Evolutionary conservation across 306 rosid species (phyloP), one percentile per base, ranked within the genome.

Genomic region (Cicer arietinum): DNA sequence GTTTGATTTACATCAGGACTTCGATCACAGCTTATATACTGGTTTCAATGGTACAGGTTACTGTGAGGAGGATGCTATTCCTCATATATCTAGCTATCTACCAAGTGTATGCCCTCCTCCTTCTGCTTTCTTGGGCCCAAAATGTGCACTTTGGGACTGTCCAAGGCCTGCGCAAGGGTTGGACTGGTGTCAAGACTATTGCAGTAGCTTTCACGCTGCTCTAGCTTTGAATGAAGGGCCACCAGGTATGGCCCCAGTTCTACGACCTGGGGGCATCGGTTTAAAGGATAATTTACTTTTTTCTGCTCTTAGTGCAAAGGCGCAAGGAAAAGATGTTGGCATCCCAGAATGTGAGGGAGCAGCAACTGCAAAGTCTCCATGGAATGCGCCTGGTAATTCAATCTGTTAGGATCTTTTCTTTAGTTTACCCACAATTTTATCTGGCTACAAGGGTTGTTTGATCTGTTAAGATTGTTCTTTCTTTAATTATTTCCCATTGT

Each of bases 261-360:
- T 94, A 57, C 87, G 99, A 54, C 99, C 97, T 35, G 95, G 97
- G 70, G 97, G 99, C 60, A 91, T 94, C 8, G 96, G 96, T 65
- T 86, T 94, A 83, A 94, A 94, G 88, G 99, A 94, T 68, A 92
- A 83, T 60, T 81, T 92, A 35, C 96, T 94, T 77, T 94, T 94
- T 85, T 82, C 89, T 72, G 96, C 97, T 77, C 97, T 94, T 74
- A 75, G 91, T 78, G 92, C 97, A 40, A 94, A 85, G 87, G 92
- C 93, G 67, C 95, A 85, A 77, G 96, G 96, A 72, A 94, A 91
- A 84, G 95, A 89, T 78, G 99, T 94, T 41, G 99, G 97, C 70
- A 89, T 94, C 78, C 99, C 97, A 17, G 97, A 90, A 75, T 94
- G 99, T 56, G 99, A 91, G 87, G 97, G 99, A 81, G 99, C 99